Evolutionary conservation across 257 asterid species (phyloP).

Genomic region (Scutellaria galericulata): DNA sequence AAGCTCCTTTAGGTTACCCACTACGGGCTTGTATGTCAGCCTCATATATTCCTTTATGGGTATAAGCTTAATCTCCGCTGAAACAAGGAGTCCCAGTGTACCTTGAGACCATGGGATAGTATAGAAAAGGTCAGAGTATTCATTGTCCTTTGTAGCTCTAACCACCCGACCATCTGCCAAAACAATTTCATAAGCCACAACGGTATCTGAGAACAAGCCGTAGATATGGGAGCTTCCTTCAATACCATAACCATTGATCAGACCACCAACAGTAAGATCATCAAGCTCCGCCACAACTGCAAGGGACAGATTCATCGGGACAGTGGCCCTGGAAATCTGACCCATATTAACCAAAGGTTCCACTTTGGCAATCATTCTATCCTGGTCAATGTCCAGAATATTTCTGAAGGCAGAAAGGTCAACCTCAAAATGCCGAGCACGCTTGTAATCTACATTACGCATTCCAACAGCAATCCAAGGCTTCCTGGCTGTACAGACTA

Average conservation of each 20-base stretch:
- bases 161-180: constrained; percentile 84
- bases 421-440: constrained; percentile 92
- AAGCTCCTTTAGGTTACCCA: constrained; percentile 73
- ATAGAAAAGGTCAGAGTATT: constrained; percentile 83
- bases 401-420: constrained; percentile 91
- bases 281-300: constrained; percentile 98
- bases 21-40: constrained; percentile 80
- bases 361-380: constrained; percentile 82
- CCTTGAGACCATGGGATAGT: constrained; percentile 99
- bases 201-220: constrained; percentile 92
- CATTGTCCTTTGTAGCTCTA: constrained; percentile 91
- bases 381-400: constrained; percentile 68
- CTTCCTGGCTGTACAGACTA: constrained; percentile 95
- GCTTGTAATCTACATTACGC: constrained; percentile 94
- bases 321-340: constrained; percentile 81
- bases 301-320: constrained; percentile 82
- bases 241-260: constrained; percentile 93
- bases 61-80: constrained; percentile 96
- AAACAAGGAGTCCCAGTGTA: constrained; percentile 87
- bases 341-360: constrained; percentile 99
- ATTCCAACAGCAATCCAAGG: constrained; percentile 84
- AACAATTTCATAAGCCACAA: constrained; percentile 86
- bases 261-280: constrained; percentile 94
- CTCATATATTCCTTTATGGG: constrained; percentile 90
- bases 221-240: constrained; percentile 96